phyloP scores from a whole-genome alignment of 176 grass and related monocot genomes.

The Carex parvula region DNA sequence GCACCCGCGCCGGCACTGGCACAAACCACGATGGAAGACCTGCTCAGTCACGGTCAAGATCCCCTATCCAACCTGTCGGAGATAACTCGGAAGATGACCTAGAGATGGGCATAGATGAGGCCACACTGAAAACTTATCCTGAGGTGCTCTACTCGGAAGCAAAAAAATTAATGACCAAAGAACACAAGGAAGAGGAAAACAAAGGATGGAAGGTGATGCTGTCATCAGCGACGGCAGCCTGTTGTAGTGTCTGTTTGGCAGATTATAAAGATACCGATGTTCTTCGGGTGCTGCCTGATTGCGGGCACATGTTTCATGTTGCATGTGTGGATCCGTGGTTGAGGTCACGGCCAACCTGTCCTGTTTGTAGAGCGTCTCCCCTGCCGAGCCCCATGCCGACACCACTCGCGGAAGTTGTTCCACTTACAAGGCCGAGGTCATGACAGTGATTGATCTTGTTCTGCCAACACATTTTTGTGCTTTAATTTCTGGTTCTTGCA shows the following conservation, averaged over 20 bases:
- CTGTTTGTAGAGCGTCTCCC: conserved; percentile 83
- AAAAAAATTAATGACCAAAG: conserved; percentile 12
- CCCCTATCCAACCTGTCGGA: background rate
- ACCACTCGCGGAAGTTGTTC: conserved; percentile 62
- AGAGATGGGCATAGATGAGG: conserved; percentile 57
- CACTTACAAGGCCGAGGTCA: conserved; percentile 31
- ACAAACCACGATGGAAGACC: background rate
- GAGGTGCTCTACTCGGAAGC: conserved; percentile 41
- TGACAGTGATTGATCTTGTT: conserved; percentile 27
- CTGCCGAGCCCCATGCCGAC: conserved; percentile 71
- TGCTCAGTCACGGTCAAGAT: background rate
- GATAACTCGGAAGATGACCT: conserved; percentile 16
- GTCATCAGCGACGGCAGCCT: conserved; percentile 39
- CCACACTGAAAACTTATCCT: conserved; percentile 52
- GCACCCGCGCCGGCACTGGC: conserved; percentile 33
- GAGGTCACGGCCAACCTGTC: conserved; percentile 68
- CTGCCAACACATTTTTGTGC: background rate
- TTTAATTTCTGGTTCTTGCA: conserved; percentile 17
- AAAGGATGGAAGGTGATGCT: background rate
- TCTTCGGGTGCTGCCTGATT: conserved; percentile 76
- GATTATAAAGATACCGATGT: conserved; percentile 78
- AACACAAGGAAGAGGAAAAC: background rate
- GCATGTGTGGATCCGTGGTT: conserved; percentile 90
- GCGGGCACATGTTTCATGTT: conserved; percentile 74
- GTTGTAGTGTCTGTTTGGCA: conserved; percentile 80